A percentile compares a stretch with the other conserved stretches of the same genome.
These are phyloP conservation scores for Talaromyces piceae DNA, from an alignment of 2,329 filamentous ascomycete genomes.

Conservation along the genomic window DNA sequence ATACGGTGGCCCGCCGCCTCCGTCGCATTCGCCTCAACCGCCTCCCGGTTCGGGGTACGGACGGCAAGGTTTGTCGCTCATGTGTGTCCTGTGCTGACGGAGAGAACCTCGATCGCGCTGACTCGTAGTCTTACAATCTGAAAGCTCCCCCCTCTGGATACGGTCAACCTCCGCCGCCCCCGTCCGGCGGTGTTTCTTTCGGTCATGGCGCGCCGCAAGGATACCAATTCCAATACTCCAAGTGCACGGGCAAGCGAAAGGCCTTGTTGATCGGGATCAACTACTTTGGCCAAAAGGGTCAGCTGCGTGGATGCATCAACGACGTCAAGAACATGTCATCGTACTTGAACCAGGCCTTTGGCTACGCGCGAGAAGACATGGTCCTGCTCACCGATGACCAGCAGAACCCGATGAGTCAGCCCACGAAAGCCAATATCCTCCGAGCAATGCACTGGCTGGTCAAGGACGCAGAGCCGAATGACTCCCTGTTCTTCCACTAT, in stretches of 20 bases:
- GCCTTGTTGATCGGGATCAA: constrained; percentile 91
- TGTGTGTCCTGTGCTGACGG: not conserved
- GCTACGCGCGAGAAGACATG: constrained; percentile 94
- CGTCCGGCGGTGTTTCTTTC: constrained; percentile 61
- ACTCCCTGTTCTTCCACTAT: constrained; percentile 96
- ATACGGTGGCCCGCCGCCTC: constrained; percentile 17
- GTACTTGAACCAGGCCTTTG: constrained; percentile 81
- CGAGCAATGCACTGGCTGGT: constrained; percentile 97
- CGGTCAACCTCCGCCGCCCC: constrained; percentile 55
- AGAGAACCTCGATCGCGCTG: constrained; percentile 29
- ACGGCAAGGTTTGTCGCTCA: constrained; percentile 29
- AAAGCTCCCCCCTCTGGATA: constrained; percentile 44
- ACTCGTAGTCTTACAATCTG: constrained; percentile 50
- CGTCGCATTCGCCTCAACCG: constrained; percentile 22
- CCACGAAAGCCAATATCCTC: constrained; percentile 89
- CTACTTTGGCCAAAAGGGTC: constrained; percentile 87
- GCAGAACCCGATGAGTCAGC: constrained; percentile 94
- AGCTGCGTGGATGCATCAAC: constrained; percentile 90
- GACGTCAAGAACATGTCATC: constrained; percentile 95
- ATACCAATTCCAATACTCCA: constrained; percentile 86
- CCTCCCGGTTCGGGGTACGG: constrained; percentile 33
- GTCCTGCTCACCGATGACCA: constrained; percentile 94
- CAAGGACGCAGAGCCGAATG: constrained; percentile 84
- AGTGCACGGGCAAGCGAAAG: constrained; percentile 81
- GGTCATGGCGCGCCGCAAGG: constrained; percentile 70